Base-by-base conservation (phyloP, 2,329 filamentous ascomycete species). In the Pestalotiopsis sp. region DNA sequence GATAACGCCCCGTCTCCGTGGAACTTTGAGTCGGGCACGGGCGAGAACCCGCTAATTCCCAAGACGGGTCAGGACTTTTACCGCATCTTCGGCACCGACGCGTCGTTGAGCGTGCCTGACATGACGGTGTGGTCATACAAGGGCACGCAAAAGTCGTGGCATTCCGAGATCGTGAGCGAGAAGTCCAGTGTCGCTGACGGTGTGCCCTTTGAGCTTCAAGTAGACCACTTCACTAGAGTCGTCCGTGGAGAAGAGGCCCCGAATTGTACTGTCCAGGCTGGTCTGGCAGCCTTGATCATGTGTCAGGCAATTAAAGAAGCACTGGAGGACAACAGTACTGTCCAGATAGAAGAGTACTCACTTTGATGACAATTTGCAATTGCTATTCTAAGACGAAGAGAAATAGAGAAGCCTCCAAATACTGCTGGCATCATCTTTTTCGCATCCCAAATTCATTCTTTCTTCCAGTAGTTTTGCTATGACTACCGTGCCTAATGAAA, bases 1-100 rank as follows among this genome's bases (percentile, higher is more conserved):
- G 88, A 90, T 73, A 81, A 82, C 7, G 80, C 82, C 0, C 82
- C 85, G 0, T 85, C 83, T 0, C 84, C 85, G 1, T 83, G 88
- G 73, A 86, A 81, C 68, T 90, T 89, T 63, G 88, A 90, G 73
- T 77, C 81, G 2, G 87, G 86, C 0, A 89, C 88, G 0, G 87
- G 87, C 2, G 88, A 90, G 76, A 90, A 89, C 69, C 85, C 87
- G 0, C 75, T 80, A 0, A 84, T 90, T 63, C 83, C 86, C 0
- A 75, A 76, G 7, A 75, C 79, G 2, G 78, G 74, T 0, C 77
- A 77, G 69, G 83, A 82, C 70, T 84, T 87, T 64, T 89, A 89
- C 69, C 81, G 86, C 0, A 83, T 90, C n/a, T 85, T 89, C 69
- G 87, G 86, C 0, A 84, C 83, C 0, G 77, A 85, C 2, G 87